Conservation (phyloP, 2,329 filamentous ascomycete species). For the Leptographium galeiforme region DNA sequence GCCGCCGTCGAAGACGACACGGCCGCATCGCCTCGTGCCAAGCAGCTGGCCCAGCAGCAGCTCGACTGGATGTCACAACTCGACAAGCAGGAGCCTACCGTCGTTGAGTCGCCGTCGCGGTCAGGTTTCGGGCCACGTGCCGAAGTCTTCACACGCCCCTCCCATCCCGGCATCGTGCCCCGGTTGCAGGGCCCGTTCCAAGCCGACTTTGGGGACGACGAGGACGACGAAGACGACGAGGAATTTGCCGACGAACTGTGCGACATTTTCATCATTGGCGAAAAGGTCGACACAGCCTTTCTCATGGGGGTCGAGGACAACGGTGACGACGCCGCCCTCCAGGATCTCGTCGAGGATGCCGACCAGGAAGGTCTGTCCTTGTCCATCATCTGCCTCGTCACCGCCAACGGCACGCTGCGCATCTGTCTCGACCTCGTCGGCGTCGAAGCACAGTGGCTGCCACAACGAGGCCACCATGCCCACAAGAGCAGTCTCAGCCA, state of each 20-base stretch:
- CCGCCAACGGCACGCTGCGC: slow-evolving; percentile 46
- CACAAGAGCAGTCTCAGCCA: slow-evolving; percentile 6
- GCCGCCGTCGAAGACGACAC: slow-evolving; percentile 48
- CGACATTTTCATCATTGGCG: slow-evolving; percentile 49
- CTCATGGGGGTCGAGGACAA: slow-evolving; percentile 52
- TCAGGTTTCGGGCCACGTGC: slow-evolving; percentile 29
- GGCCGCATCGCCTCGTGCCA: slow-evolving; percentile 35
- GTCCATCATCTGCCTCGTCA: slow-evolving; percentile 44
- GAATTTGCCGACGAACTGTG: slow-evolving; percentile 40
- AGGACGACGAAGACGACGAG: slow-evolving; percentile 40
- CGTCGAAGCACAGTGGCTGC: slow-evolving; percentile 53
- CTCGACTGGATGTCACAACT: slow-evolving; percentile 55
- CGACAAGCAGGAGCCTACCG: slow-evolving; percentile 46
- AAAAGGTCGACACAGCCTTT: slow-evolving; percentile 45
- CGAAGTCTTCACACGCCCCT: slow-evolving; percentile 44
- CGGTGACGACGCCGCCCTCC: slow-evolving; percentile 29
- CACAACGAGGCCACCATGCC: slow-evolving; percentile 33
- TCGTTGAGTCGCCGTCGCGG: slow-evolving; percentile 26
- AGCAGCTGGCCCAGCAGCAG: slow-evolving; percentile 48
- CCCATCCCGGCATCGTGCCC: slow-evolving; percentile 42
- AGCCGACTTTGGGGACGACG: slow-evolving; percentile 36
- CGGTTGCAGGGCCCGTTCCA: slow-evolving; percentile 50
- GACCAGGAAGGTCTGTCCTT: slow-evolving; percentile 48
- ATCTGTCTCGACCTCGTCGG: slow-evolving; percentile 49
- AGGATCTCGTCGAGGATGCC: slow-evolving; percentile 29